A percentile compares a stretch with the other conserved stretches of the same genome.
These are phyloP conservation scores for Mucor racemosus DNA, from an alignment of 371 early-diverging fungal genomes.

Conservation along the genomic window DNA sequence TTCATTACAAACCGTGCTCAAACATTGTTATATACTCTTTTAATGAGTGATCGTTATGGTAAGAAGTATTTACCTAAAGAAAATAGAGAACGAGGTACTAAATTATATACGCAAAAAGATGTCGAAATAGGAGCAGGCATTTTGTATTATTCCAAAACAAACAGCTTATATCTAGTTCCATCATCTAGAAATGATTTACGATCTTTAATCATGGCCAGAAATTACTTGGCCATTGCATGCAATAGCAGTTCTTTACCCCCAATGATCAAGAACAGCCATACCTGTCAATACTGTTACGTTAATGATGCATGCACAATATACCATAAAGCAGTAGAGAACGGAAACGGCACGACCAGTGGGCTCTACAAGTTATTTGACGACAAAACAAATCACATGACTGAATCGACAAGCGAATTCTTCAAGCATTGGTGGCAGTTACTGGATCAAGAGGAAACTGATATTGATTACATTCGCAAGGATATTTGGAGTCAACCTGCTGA, in stretches of 20 bases:
- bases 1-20: constrained; percentile 83
- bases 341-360: constrained; percentile 60
- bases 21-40: constrained; percentile 81
- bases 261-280: constrained; percentile 66
- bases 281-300: constrained; percentile 75
- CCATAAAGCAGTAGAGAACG: constrained; percentile 78
- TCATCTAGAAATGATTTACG: constrained; percentile 69
- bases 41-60: constrained; percentile 89
- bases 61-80: constrained; percentile 5
- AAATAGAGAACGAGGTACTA: background rate
- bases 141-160: constrained; percentile 76
- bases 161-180: constrained; percentile 67
- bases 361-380: constrained; percentile 64
- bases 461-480: constrained; percentile 68
- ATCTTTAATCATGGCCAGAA: constrained; percentile 75
- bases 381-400: constrained; percentile 66
- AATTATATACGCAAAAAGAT: constrained; percentile 38
- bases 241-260: constrained; percentile 61
- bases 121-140: constrained; percentile 70
- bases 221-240: constrained; percentile 67
- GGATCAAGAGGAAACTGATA: constrained; percentile 80
- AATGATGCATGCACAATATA: constrained; percentile 70
- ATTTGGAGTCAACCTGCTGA: constrained; percentile 77
- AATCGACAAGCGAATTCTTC: constrained; percentile 68
- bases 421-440: constrained; percentile 81